A percentile compares a stretch with the other conserved stretches of the same genome.
Conservation (phyloP, 2,329 filamentous ascomycete genomes). For the Thelonectria rubi region DNA sequence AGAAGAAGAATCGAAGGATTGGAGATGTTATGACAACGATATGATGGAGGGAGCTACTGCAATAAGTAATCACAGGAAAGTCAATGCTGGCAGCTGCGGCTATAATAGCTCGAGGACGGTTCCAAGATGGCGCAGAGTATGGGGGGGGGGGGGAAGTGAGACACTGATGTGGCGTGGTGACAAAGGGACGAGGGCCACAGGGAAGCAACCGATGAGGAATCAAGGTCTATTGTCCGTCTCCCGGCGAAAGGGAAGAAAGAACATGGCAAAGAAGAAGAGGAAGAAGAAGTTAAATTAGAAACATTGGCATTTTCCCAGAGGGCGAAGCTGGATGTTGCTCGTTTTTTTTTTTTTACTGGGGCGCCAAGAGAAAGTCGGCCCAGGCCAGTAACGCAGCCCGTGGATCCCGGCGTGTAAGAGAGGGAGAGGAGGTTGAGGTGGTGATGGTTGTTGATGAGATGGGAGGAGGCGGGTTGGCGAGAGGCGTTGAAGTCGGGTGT, state of each 20-base stretch:
- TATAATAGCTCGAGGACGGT: background rate
- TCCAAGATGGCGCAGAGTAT: background rate
- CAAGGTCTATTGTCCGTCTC: background rate
- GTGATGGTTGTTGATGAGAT: too few relatives aligned
- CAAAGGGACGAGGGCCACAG: too few relatives aligned
- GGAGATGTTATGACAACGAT: background rate
- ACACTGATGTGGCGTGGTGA: background rate
- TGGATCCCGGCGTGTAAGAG: conserved; percentile 5
- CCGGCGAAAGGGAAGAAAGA: too few relatives aligned
- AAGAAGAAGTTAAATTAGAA: conserved; percentile 22
- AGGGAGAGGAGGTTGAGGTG: background rate
- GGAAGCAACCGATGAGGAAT: background rate
- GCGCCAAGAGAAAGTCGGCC: conserved; percentile 25
- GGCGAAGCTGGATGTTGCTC: conserved; percentile 2
- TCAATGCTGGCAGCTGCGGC: background rate
- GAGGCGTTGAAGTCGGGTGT: too few relatives aligned
- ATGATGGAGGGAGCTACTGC: background rate
- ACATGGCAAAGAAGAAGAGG: background rate
- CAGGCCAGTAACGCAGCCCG: conserved; percentile 13
- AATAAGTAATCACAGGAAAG: background rate
- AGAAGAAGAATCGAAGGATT: background rate
- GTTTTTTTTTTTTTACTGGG: conserved; percentile 17
- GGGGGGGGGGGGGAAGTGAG: background rate
- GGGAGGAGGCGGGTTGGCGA: too few relatives aligned
- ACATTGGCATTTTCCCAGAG: background rate